Evolutionary conservation across 2,329 filamentous ascomycete species (phyloP).

Genomic region (Scopulariopsis brevicaulis): DNA sequence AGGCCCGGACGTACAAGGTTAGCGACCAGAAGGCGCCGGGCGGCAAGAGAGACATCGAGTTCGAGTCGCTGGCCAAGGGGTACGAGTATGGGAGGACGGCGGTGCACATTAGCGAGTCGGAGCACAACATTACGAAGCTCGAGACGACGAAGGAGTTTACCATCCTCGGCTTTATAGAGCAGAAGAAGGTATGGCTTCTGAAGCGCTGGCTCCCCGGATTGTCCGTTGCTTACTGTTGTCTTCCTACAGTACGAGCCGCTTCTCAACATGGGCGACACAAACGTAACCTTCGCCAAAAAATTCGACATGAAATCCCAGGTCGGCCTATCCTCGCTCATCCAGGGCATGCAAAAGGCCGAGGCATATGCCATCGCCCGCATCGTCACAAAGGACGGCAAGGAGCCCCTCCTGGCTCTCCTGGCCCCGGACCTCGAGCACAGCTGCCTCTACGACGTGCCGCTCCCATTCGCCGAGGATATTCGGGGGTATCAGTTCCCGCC

Average conservation of each 20-base stretch:
- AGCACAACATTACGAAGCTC: slow-evolving; percentile 80
- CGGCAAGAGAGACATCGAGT: slow-evolving; percentile 70
- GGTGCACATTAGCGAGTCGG: slow-evolving; percentile 77
- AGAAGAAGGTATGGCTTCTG: slow-evolving; percentile 43
- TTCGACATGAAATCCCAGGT: slow-evolving; percentile 73
- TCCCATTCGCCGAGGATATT: slow-evolving; percentile 90
- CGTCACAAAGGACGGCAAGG: slow-evolving; percentile 72
- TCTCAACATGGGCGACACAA: slow-evolving; percentile 71
- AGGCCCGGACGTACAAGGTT: slow-evolving; percentile 69
- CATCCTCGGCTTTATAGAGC: slow-evolving; percentile 77
- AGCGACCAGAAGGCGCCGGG: slow-evolving; percentile 63
- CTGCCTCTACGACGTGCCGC: slow-evolving; percentile 76
- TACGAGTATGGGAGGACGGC: slow-evolving; percentile 90
- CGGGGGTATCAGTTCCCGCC: slow-evolving; percentile 86
- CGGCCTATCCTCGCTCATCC: slow-evolving; percentile 80
- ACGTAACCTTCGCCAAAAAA: slow-evolving; percentile 66
- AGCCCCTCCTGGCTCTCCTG: slow-evolving; percentile 66
- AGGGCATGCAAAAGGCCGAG: slow-evolving; percentile 74
- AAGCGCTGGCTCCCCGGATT: not conserved
- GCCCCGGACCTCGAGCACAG: slow-evolving; percentile 73
- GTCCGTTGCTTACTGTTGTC: not conserved
- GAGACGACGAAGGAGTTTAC: slow-evolving; percentile 66
- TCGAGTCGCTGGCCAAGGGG: slow-evolving; percentile 79
- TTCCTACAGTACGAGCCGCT: slow-evolving; percentile 62
- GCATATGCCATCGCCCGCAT: slow-evolving; percentile 79